Conservation (phyloP, 1,139 yeast genomes). For the Meyerozyma athensensis region DNA sequence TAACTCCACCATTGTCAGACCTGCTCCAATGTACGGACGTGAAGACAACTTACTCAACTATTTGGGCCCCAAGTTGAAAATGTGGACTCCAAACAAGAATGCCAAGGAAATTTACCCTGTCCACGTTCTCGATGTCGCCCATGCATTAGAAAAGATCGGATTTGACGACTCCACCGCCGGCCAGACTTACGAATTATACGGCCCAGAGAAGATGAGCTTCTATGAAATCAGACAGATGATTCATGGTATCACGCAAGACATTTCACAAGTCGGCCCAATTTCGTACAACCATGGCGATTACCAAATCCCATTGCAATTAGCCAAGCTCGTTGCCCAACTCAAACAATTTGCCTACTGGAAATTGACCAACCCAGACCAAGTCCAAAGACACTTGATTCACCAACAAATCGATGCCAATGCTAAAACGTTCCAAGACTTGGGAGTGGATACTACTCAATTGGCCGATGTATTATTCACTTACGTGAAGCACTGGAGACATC, state of each 20-base stretch:
- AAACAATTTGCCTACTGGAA: conserved; percentile 65
- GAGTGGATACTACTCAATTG: conserved; percentile 63
- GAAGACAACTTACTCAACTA: conserved; percentile 69
- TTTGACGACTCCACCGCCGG: conserved; percentile 80
- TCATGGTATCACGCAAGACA: conserved; percentile 58
- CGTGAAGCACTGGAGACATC: conserved; percentile 53
- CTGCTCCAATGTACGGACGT: conserved; percentile 76
- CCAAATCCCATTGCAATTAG: conserved; percentile 38
- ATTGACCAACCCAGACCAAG: conserved; percentile 67
- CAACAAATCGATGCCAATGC: conserved; percentile 63
- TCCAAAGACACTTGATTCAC: conserved; percentile 69
- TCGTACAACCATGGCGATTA: conserved; percentile 51
- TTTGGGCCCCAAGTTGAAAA: conserved; percentile 51
- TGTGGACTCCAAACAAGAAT: conserved; percentile 63
- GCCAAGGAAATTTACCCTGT: conserved; percentile 66
- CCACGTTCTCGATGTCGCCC: conserved; percentile 75
- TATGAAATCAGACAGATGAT: conserved; percentile 68
- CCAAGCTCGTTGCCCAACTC: conserved; percentile 39
- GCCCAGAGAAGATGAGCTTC: conserved; percentile 64
- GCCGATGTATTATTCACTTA: conserved; percentile 67
- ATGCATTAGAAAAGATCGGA: conserved; percentile 73
- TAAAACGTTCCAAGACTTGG: conserved; percentile 66
- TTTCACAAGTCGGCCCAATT: conserved; percentile 52
- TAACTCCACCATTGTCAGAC: conserved; percentile 80
- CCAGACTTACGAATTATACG: conserved; percentile 69